Evolutionary conservation across 148 eudicot species (phyloP), one percentile per base, ranked within the genome.

Genomic region (Persicaria maculosa): DNA sequence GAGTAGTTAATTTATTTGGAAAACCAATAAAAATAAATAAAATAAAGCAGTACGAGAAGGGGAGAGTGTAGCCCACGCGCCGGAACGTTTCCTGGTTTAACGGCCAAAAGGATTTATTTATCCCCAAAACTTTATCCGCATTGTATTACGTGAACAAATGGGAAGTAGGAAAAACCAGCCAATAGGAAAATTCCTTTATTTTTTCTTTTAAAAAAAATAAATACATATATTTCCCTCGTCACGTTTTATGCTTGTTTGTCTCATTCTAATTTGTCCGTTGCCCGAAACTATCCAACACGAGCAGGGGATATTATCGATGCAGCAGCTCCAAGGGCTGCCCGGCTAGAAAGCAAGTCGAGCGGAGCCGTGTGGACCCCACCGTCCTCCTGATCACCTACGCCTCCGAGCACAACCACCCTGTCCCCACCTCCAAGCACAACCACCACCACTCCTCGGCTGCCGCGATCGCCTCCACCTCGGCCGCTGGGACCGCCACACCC

Each of bases 261-360:
- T 43, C 19, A 5, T 65, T 36, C 45, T 64, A 14, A 64, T 5
- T 64, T 64, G 45, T 64, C 44, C 67, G 67, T 9, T 4, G 8
- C 64, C 10, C 7, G 8, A 19, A 58, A 19, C 9, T 22, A 20
- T 8, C 15, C 9, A 47, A 11, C 45, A 64, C 69, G 69, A 36
- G 45, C 79, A 85, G 92, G 80, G 92, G 89, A 62, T 88, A 88
- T 75, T 88, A 88, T 79, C 82, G 92, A 71, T 88, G 92, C 74
- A 88, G 92, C 76, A 84, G 86, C 75, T 88, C 89, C 36, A 88
- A 88, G 68, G 92, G 92, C 0, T 88, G 92, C 76, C 89, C 89
- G 4, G 92, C 92, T 5, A 86, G 89, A 81, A 88, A 88, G 79
- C 92, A 88, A 84, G 88, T 88, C 7, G 92, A 88, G 73, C 72